Base-by-base conservation (phyloP, 805 yeast species). In the Tetrapisispora taiwanensis region DNA sequence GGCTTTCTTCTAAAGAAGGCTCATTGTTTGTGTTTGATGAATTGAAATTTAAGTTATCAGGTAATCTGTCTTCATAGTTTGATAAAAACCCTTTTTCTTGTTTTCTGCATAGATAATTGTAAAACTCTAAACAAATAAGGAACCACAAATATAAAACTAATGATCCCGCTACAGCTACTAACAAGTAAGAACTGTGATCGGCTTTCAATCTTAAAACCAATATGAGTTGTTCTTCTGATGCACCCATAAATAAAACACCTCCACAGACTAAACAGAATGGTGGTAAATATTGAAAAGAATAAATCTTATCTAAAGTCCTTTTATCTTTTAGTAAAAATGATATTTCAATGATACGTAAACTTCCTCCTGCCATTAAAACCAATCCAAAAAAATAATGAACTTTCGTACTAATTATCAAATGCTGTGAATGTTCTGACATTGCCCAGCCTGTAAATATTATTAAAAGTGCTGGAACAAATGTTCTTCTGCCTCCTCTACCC, bases 381-480 rank as follows among this genome's bases (percentile, higher is more conserved):
- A 79, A 60, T 1, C 97, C 97, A 64, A 90, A 90, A 68, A 89
- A 73, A 14, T 78, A 78, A 59, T 90, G 97, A 31, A 90, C 88
- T 60, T 84, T 81, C 2, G 97, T 87, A 42, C 95, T 83, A 24
- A 89, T 79, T 46, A 61, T 70, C 53, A 86, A 67, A 46, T 76
- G 73, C 65, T 90, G 97, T 1, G 76, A 72, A 65, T 90, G 97
- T 52, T 86, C 84, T 34, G 89, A 75, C 97, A 90, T 90, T 36
- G 96, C 83, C 75, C 86, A 90, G 1, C 97, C 97, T 0, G 97
- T 90, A 58, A 84, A 81, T 12, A 88, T 76, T 50, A 90, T 74
- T 41, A 92, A 76, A 34, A 88, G 52, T 2, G 95, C 81, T 2
- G 97, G 97, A 31, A 90, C 67, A 53, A 79, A 84, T 30, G 83